These are phyloP conservation scores for Pseudofabraea citricarpa DNA, from an alignment of 2,329 filamentous ascomycete genomes.

Conservation along the genomic window DNA sequence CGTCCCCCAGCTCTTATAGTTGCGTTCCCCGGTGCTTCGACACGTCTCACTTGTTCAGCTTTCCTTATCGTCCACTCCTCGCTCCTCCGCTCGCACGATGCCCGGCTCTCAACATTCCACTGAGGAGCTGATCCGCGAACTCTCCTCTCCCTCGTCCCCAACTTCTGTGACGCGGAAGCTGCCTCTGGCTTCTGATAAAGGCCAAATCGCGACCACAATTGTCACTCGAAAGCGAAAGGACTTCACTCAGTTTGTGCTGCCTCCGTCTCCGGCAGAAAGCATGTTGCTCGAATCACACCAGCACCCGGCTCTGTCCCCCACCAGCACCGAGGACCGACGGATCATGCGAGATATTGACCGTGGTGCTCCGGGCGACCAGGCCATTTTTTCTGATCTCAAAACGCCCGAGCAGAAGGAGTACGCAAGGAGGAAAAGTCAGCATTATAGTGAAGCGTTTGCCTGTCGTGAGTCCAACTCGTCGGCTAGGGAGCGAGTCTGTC, in stretches of 20 bases:
- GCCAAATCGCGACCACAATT: too few relatives aligned
- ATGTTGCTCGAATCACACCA: conserved; percentile 2
- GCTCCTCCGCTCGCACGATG: too few relatives aligned
- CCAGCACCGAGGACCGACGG: conserved; percentile 12
- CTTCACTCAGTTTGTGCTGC: neutral
- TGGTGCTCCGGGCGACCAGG: conserved; percentile 23
- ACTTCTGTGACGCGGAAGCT: too few relatives aligned
- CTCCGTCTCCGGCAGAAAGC: conserved; percentile 6
- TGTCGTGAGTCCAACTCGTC: conserved; percentile 23
- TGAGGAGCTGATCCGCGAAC: too few relatives aligned
- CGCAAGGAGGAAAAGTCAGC: conserved; percentile 25
- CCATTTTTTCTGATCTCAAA: conserved; percentile 19
- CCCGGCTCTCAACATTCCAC: too few relatives aligned
- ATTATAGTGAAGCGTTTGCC: conserved; percentile 30
- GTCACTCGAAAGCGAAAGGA: neutral
- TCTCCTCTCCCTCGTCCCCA: too few relatives aligned
- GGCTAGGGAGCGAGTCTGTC: conserved; percentile 23
- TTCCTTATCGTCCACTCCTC: too few relatives aligned
- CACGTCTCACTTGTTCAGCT: too few relatives aligned
- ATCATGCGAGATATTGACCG: conserved; percentile 23
- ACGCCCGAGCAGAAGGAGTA: conserved; percentile 22
- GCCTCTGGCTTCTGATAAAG: too few relatives aligned
- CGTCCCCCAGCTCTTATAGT: too few relatives aligned
- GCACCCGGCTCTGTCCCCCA: neutral
- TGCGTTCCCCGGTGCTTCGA: too few relatives aligned